Conservation (phyloP, 2,329 filamentous ascomycete genomes). For the Ambrosiella cleistominuta region DNA sequence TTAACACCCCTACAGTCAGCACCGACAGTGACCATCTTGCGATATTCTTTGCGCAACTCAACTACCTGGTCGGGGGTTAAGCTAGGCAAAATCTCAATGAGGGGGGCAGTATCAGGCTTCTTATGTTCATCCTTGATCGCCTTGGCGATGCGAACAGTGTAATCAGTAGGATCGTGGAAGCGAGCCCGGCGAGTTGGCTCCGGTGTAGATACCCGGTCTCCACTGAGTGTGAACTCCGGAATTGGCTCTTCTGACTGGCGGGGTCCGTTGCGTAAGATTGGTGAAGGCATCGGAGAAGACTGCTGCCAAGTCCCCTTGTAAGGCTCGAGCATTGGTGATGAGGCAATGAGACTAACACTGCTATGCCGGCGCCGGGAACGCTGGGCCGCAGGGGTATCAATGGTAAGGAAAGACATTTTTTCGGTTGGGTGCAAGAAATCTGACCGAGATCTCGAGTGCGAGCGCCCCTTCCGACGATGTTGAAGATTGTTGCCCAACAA, state of each 20-base stretch:
- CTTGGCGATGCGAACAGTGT: slow-evolving; percentile 58
- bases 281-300: slow-evolving; percentile 85
- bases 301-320: slow-evolving; percentile 91
- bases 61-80: slow-evolving; percentile 78
- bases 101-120: slow-evolving; percentile 46
- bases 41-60: slow-evolving; percentile 76
- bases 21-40: slow-evolving; percentile 68
- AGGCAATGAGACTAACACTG: slow-evolving; percentile 28
- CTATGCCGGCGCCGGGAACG: slow-evolving; percentile 19
- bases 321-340: slow-evolving; percentile 74
- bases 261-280: slow-evolving; percentile 29
- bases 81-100: slow-evolving; percentile 70
- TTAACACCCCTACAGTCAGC: slow-evolving; percentile 60
- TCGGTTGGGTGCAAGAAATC: slow-evolving; percentile 24
- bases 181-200: slow-evolving; percentile 36
- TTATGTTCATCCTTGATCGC: slow-evolving; percentile 50
- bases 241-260: slow-evolving; percentile 11
- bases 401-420: slow-evolving; percentile 35
- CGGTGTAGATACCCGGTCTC: not conserved
- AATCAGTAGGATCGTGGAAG: slow-evolving; percentile 72
- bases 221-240: slow-evolving; percentile 28
- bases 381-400: slow-evolving; percentile 22
- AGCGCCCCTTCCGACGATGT: not conserved
- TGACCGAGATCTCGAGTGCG: slow-evolving; percentile 10
- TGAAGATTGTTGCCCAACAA: slow-evolving; percentile 7